Base-by-base conservation (phyloP, 352 stramenopile species). In the Phytophthora sp. region DNA sequence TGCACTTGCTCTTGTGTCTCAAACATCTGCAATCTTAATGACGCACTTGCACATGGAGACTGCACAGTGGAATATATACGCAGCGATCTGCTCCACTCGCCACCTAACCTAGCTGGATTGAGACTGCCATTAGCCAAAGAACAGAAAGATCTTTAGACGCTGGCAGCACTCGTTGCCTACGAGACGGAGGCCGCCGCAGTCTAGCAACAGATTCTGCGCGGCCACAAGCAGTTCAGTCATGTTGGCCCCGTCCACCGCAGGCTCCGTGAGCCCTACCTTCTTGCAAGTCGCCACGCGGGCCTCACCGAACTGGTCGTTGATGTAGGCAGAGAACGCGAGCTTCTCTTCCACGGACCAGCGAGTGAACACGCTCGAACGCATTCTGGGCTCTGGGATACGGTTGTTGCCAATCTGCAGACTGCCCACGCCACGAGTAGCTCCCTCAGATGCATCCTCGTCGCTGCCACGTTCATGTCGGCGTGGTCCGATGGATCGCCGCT, bases 141-240 rank as follows among this genome's bases (percentile, higher is more conserved):
- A 76, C 29, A 94, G 52, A 63, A 88, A 91, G 47, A 92, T 91
- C 68, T 88, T 88, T 20, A 94, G 73, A 5, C 85, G 81, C 18
- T 86, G 73, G 44, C 68, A 63, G 51, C 74, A 76, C 39, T 88
- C 80, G 45, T 91, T 77, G 44, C 81, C 63, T 7, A 75, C 71
- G 9, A 85, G 68, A 51, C 75, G 73, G 23, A 88, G 54, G 31
- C 60, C 73, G 42, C 64, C 60, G 41, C 63, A 77, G 66, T 94
- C 83, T 11, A 90, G 59, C 24, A 86, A 71, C 45, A 94, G 63
- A 56, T 94, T 94, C 64, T 90, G 78, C 27, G 81, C 73, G 23
- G 80, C 82, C 18, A 87, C 30, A 7, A 82, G 51, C 13, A 85
- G 55, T 59, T 91, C 77, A n/a, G 71, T 75, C 42, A 70, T 73